phyloP scores from a whole-genome alignment of 768 basidiomycete species.

The Glaciozyma antarctica region DNA sequence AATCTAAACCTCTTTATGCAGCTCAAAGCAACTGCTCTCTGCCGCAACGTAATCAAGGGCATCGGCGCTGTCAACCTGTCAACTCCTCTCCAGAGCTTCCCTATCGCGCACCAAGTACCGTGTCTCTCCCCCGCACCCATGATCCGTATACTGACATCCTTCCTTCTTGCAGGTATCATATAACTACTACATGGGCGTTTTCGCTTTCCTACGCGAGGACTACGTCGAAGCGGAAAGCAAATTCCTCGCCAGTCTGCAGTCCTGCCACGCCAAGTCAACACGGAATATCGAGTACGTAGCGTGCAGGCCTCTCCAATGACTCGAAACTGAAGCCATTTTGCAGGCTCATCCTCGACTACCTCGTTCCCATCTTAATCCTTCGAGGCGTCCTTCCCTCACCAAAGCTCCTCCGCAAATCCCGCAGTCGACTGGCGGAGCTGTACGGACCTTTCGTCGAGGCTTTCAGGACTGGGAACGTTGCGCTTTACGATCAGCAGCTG shows the following conservation, averaged over 20 bases:
- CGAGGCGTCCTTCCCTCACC: constrained; percentile 74
- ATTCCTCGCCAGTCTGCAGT: constrained; percentile 7
- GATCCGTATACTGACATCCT: not conserved
- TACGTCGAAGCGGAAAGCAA: constrained; percentile 57
- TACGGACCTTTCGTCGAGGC: constrained; percentile 73
- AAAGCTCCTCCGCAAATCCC: constrained; percentile 58
- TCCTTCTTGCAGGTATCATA: constrained; percentile 62
- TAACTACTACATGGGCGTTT: constrained; percentile 87
- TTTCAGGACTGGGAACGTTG: constrained; percentile 65
- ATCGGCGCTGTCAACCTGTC: constrained; percentile 78
- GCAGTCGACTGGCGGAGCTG: constrained; percentile 50
- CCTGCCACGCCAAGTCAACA: constrained; percentile 54
- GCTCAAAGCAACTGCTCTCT: constrained; percentile 83
- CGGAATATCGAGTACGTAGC: constrained; percentile 72
- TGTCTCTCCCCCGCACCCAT: no score
- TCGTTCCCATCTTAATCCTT: constrained; percentile 79
- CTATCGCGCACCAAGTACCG: constrained; percentile 38
- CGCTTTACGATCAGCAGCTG: constrained; percentile 69
- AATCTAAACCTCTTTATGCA: constrained; percentile 37
- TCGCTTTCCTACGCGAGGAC: constrained; percentile 86
- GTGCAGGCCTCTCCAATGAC: not conserved
- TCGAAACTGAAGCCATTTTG: not conserved
- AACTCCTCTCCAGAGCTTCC: constrained; percentile 63
- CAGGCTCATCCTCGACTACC: constrained; percentile 81
- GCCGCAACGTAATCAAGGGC: constrained; percentile 83